Conservation (phyloP, 106 monocot species). For the Allium sativum region DNA sequence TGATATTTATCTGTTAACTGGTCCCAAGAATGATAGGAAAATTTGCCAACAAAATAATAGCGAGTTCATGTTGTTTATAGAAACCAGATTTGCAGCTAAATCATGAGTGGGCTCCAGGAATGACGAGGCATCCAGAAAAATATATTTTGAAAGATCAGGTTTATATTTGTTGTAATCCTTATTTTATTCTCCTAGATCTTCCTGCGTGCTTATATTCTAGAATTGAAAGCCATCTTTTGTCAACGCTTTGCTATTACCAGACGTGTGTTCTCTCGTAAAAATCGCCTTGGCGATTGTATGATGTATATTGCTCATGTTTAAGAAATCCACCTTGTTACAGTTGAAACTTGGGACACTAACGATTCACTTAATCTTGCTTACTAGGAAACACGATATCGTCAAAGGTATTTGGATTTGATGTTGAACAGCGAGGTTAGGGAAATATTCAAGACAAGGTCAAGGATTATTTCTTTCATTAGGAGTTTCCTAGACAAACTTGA, state of each 20-base stretch:
- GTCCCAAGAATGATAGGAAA: no score
- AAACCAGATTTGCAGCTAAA: conserved; percentile 31
- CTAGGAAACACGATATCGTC: conserved; percentile 92
- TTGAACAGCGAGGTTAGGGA: conserved; percentile 82
- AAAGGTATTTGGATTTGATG: conserved; percentile 83
- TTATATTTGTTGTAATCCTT: background rate
- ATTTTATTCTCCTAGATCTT: background rate
- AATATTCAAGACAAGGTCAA: conserved; percentile 79
- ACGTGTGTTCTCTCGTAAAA: background rate
- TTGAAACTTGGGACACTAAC: background rate
- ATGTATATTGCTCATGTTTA: background rate
- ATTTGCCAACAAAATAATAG: background rate
- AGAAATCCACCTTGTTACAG: background rate
- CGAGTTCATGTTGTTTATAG: conserved; percentile 13
- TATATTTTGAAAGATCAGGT: conserved; percentile 96
- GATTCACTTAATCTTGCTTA: conserved; percentile 8
- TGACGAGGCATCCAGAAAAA: conserved; percentile 71
- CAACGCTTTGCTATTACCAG: background rate
- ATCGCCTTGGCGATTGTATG: background rate
- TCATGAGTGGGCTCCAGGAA: conserved; percentile 59
- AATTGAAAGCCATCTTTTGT: background rate
- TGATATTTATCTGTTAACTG: background rate
- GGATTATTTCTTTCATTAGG: conserved; percentile 53
- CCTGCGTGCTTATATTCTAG: background rate
- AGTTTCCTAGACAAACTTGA: conserved; percentile 53